These are phyloP conservation scores for Phytophthora boehmeriae DNA, from an alignment of 352 stramenopile genomes.

Conservation along the genomic window DNA sequence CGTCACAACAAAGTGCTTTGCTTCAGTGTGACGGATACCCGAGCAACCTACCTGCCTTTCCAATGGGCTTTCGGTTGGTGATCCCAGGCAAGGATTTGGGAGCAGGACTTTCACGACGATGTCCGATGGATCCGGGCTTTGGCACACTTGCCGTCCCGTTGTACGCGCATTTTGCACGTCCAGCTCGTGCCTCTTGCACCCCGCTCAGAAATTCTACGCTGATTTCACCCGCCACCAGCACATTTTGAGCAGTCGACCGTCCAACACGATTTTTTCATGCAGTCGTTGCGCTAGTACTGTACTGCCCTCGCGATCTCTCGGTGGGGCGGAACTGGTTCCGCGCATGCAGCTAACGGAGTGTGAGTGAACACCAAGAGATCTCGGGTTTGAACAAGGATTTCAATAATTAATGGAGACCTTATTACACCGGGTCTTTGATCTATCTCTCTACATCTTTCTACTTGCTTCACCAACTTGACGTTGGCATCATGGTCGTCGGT, in stretches of 20 bases:
- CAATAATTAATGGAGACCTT: conserved; percentile 6
- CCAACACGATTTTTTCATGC: conserved; percentile 1
- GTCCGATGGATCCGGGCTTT: background rate
- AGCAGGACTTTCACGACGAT: conserved; percentile 17
- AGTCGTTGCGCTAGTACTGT: background rate
- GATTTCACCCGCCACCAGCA: conserved; percentile 7
- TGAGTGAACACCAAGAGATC: background rate
- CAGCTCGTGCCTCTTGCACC: conserved; percentile 2
- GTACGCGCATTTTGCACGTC: background rate
- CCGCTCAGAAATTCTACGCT: too few species aligned
- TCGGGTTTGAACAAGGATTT: background rate
- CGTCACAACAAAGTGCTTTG: background rate
- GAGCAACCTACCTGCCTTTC: conserved; percentile 11
- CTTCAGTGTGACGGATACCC: background rate
- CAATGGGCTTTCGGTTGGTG: conserved; percentile 6
- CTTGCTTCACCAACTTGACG: conserved; percentile 18
- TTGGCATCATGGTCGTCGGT: background rate
- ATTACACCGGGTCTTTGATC: background rate
- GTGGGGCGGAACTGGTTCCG: background rate
- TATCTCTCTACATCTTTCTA: conserved; percentile 1
- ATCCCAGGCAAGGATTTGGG: conserved; percentile 13
- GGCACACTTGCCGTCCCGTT: background rate
- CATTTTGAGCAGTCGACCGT: conserved; percentile 3
- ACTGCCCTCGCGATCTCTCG: background rate
- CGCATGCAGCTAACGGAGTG: background rate